Conservation (phyloP, 2,329 filamentous ascomycete genomes). For the Botryotinia calthae region DNA sequence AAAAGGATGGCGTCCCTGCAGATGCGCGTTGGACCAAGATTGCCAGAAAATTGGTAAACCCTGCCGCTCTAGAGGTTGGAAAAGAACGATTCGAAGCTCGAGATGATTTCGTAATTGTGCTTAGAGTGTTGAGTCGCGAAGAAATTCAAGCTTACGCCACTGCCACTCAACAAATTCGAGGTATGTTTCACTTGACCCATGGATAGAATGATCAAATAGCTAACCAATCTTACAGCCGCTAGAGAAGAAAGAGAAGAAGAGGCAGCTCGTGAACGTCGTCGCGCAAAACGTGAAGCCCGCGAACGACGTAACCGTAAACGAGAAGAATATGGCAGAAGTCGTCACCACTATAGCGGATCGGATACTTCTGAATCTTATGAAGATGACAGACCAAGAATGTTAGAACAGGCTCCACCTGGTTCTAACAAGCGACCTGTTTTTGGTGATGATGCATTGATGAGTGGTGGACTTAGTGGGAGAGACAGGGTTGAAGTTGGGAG, state of each 20-base stretch:
- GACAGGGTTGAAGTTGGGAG: conserved; percentile 7
- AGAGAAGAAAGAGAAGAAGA: conserved; percentile 39
- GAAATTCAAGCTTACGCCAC: conserved; percentile 86
- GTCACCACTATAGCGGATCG: conserved; percentile 28
- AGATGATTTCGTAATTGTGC: conserved; percentile 90
- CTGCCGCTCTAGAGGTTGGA: conserved; percentile 79
- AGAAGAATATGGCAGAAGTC: conserved; percentile 23
- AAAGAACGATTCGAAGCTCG: conserved; percentile 89
- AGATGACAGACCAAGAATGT: conserved; percentile 31
- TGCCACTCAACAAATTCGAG: conserved; percentile 77
- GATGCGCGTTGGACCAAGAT: conserved; percentile 94
- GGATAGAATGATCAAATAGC: background rate
- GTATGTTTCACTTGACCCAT: conserved; percentile 47
- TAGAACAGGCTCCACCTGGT: conserved; percentile 32
- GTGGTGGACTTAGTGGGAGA: conserved; percentile 29
- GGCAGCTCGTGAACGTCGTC: conserved; percentile 35
- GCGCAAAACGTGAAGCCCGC: conserved; percentile 36
- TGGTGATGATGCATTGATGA: conserved; percentile 34
- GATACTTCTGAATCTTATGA: conserved; percentile 26
- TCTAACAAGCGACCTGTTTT: conserved; percentile 29
- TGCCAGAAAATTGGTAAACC: conserved; percentile 82
- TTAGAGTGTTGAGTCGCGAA: conserved; percentile 81
- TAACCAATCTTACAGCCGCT: conserved; percentile 25
- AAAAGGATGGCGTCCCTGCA: conserved; percentile 70
- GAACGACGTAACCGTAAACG: conserved; percentile 36